A percentile compares a stretch with the other conserved stretches of the same genome.
Evolutionary conservation across 495 filamentous ascomycete genomes (phyloP).

Genomic region (Pseudevernia furfuracea): DNA sequence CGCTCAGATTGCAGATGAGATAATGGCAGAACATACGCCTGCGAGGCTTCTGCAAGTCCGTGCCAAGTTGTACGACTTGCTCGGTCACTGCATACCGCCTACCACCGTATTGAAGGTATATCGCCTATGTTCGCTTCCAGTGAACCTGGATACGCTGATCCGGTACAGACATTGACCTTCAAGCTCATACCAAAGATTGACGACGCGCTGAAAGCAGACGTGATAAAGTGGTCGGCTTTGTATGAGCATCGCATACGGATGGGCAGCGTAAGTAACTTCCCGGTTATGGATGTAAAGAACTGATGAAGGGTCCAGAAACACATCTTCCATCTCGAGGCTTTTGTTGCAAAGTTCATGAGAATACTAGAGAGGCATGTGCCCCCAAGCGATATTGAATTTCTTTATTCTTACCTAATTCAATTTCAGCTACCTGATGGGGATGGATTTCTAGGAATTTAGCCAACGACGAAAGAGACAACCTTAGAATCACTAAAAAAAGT

Average conservation of each 20-base stretch:
- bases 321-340: conserved; percentile 96
- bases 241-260: conserved; percentile 90
- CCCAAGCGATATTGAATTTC: neutral
- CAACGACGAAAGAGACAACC: neutral
- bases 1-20: conserved; percentile 76
- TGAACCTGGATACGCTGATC: neutral
- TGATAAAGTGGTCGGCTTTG: conserved; percentile 93
- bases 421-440: conserved; percentile 74
- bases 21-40: conserved; percentile 84
- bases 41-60: conserved; percentile 77
- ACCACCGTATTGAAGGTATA: conserved; percentile 80
- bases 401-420: conserved; percentile 21
- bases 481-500: no score
- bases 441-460: conserved; percentile 56
- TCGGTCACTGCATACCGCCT: conserved; percentile 93
- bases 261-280: conserved; percentile 51
- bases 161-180: conserved; percentile 65
- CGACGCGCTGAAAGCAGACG: conserved; percentile 78
- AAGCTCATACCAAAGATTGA: conserved; percentile 82
- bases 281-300: neutral
- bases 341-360: conserved; percentile 97
- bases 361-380: conserved; percentile 66
- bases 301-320: conserved; percentile 52
- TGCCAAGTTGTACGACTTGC: conserved; percentile 86
- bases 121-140: neutral